Evolutionary conservation across 805 yeast species (phyloP).

Genomic region (Priceomyces melissophilus): DNA sequence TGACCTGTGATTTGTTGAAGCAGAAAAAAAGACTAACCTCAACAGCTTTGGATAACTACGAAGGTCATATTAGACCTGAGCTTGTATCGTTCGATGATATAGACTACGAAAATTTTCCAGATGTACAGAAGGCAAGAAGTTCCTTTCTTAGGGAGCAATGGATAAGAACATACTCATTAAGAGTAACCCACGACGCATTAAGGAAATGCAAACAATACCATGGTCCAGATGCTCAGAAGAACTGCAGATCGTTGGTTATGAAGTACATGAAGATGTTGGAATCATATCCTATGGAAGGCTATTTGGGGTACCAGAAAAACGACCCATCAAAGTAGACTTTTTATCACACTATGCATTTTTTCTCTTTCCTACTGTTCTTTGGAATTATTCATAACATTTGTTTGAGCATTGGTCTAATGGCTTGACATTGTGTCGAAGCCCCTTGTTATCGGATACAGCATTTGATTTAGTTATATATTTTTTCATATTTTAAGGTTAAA

Average conservation of each 20-base stretch:
- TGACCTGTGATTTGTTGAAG: no score
- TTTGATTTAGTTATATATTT: no score
- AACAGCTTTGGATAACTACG: slow-evolving; percentile 30
- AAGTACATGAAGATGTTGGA: slow-evolving; percentile 77
- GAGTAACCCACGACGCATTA: slow-evolving; percentile 68
- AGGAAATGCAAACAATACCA: slow-evolving; percentile 70
- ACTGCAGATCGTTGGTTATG: slow-evolving; percentile 76
- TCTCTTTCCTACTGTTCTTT: not conserved
- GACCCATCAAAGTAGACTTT: slow-evolving; percentile 59
- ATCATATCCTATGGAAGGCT: slow-evolving; percentile 64
- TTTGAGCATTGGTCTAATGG: no score
- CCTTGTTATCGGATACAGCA: no score
- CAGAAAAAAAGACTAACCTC: no score
- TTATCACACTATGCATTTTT: not conserved
- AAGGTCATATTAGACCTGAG: slow-evolving; percentile 54
- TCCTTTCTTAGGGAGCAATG: slow-evolving; percentile 78
- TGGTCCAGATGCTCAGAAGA: slow-evolving; percentile 52
- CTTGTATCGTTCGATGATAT: slow-evolving; percentile 81
- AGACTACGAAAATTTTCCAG: slow-evolving; percentile 63
- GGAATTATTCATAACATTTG: no score
- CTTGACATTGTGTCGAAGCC: no score
- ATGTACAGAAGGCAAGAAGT: slow-evolving; percentile 70
- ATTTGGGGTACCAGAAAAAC: slow-evolving; percentile 82
- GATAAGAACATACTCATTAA: slow-evolving; percentile 65
- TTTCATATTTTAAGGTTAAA: no score